Evolutionary conservation across 1,284 basidiomycete species (phyloP), one percentile per base, ranked within the genome.

Genomic region (Cryptococcus maquisensis): DNA sequence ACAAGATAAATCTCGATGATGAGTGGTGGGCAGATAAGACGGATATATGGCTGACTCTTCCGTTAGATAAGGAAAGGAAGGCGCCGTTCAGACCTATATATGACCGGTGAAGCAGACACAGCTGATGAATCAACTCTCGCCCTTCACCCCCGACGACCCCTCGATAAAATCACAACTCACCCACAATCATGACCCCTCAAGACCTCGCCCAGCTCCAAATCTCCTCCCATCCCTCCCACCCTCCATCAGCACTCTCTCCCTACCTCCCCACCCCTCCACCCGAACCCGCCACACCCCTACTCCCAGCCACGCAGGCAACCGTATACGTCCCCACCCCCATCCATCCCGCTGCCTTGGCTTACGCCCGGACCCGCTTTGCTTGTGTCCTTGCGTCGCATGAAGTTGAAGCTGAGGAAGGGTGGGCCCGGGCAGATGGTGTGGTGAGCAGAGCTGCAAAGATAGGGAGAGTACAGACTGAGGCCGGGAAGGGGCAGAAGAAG

Each of bases 401-500:
- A 28, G 26, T 36, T 13, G 21, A 7, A 5, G 12, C 38, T 10
- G n/a, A 38, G 13, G 36, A 45, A 43, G 42, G 41, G 15, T 43
- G 51, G 51, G 18, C 24, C 0, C 2, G 49, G 28, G 51, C 55
- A 8, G 42, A 73, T 51, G 69, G 62, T 2, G 53, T 64, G 64
- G 65, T 70, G 23, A 60, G 66, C 28, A 60, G 69, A 37, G 54
- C 63, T 6, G 63, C 62, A n/a, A 37, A 44, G 20, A 52, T 69
- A 38, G 6, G 18, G 44, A 56, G 8, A 52, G 10, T 20, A 15
- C 24, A 20, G 9, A 2, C 10, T 6, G 42, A 44, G 18, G 23
- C 23, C 7, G 39, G 52, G 10, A 58, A 52, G 8, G 80, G 80
- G 66, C 65, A 62, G 1, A 57, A 55, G 9, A 54, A 49, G 2